Evolutionary conservation across 345 rosid species (phyloP), one percentile per base, ranked within the genome.

Genomic region (Brassica nigra): DNA sequence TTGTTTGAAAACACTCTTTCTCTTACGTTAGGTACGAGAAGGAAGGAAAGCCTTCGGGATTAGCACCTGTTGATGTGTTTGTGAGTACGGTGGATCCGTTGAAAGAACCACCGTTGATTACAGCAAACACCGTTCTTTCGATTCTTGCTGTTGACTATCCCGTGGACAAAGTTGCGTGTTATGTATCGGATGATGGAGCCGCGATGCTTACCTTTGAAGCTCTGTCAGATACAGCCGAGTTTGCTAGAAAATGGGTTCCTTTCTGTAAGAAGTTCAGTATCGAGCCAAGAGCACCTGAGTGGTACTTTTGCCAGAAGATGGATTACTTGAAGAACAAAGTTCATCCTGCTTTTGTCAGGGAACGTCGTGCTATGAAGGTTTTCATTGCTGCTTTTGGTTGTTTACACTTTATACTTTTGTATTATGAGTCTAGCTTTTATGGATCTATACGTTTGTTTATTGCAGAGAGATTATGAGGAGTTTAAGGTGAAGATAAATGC

Each of bases 171-270:
- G 95, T 94, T 63, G 89, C 97, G 11, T 94, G 98, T 82, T 94
- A 94, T 81, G 98, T 94, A 63, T 92, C 98, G 0, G 98, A 94
- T 42, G 98, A 94, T 81, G 98, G 98, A 81, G 98, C 98, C 62
- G 97, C 98, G 3, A 94, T 94, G 98, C 98, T 94, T 73, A 94
- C 98, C 7, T 94, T 94, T 82, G 97, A 94, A 84, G 98, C 98
- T 63, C 97, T 94, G 15, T 94, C 98, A 3, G 97, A 94, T 80
- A 94, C 98, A 16, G 92, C 98, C 11, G 97, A 92, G 81, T 94
- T 94, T 83, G 97, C 98, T 23, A 88, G 93, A 82, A 90, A 88
- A 70, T 94, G 98, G 98, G 98, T 94, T 59, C 98, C 98, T n/a
- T 94, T 94, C 77, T 92, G 98, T 76, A 94, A 94, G 80, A 94